Percentiles rank a stretch among this genome's conserved stretches.
Evolutionary conservation across 2,329 filamentous ascomycete genomes (phyloP).

Genomic region (Penicillium vulpinum): DNA sequence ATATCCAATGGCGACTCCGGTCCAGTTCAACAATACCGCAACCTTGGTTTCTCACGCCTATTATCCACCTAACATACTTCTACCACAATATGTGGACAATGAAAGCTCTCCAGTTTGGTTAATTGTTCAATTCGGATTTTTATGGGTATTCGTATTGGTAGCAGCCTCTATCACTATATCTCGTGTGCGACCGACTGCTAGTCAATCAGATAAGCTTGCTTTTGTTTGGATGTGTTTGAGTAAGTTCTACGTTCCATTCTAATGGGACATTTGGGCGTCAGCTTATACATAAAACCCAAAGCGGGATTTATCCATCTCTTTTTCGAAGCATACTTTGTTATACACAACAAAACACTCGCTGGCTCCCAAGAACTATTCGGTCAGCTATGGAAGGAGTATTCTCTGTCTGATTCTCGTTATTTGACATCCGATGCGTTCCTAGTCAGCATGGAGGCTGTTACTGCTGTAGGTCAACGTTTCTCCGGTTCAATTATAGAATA

Average conservation of each 20-base stretch:
- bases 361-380: constrained; percentile 67
- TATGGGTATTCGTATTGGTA: constrained; percentile 56
- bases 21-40: background rate
- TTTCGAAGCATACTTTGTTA: constrained; percentile 78
- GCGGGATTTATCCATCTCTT: constrained; percentile 61
- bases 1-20: background rate
- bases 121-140: constrained; percentile 57
- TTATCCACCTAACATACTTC: constrained; percentile 60
- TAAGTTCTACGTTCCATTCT: constrained; percentile 33
- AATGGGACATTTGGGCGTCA: background rate
- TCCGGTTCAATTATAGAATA: too few species aligned
- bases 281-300: background rate
- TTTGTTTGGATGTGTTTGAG: constrained; percentile 71
- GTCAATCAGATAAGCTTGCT: constrained; percentile 53
- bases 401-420: constrained; percentile 79
- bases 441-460: constrained; percentile 76
- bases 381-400: constrained; percentile 88
- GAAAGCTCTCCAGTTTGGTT: constrained; percentile 57
- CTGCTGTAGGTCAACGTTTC: constrained; percentile 55
- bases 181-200: constrained; percentile 51
- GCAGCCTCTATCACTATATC: constrained; percentile 55
- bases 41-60: constrained; percentile 56
- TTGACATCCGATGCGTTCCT: constrained; percentile 76
- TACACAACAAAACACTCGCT: constrained; percentile 63
- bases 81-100: constrained; percentile 63